phyloP scores from a whole-genome alignment of 495 filamentous ascomycete genomes.

The Emericellopsis terricola region DNA sequence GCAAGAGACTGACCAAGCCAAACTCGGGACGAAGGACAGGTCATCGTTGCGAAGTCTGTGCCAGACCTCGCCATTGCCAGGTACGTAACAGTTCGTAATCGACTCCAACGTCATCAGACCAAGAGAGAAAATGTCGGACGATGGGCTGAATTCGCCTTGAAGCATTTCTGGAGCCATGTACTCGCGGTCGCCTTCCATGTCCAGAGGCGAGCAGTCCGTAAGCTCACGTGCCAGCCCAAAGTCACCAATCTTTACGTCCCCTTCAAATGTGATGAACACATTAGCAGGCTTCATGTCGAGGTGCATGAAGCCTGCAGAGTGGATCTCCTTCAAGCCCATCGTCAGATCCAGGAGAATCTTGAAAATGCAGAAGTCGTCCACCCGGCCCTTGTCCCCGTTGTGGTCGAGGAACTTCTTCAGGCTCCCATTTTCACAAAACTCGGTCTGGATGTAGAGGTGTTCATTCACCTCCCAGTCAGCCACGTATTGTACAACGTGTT shows the following conservation, averaged over 20 bases:
- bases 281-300: slow-evolving; percentile 94
- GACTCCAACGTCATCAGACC: slow-evolving; percentile 89
- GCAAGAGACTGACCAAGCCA: slow-evolving; percentile 60
- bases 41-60: slow-evolving; percentile 72
- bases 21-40: slow-evolving; percentile 64
- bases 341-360: slow-evolving; percentile 79
- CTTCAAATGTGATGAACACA: slow-evolving; percentile 77
- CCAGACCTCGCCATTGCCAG: slow-evolving; percentile 84
- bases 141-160: slow-evolving; percentile 65
- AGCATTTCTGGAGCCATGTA: slow-evolving; percentile 92
- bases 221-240: slow-evolving; percentile 80
- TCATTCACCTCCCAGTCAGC: slow-evolving; percentile 68
- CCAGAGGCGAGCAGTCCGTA: slow-evolving; percentile 58
- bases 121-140: slow-evolving; percentile 82
- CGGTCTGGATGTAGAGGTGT: slow-evolving; percentile 89
- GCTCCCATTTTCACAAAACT: slow-evolving; percentile 86
- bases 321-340: slow-evolving; percentile 74
- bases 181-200: slow-evolving; percentile 86
- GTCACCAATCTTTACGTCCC: slow-evolving; percentile 84
- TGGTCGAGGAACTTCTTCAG: slow-evolving; percentile 64
- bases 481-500: slow-evolving; percentile 66
- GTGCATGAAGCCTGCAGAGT: slow-evolving; percentile 76
- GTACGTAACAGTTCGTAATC: slow-evolving; percentile 76
- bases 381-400: slow-evolving; percentile 60
- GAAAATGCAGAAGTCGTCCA: slow-evolving; percentile 97